A percentile compares a stretch with the other conserved stretches of the same genome.
These are phyloP conservation scores for Juncus inflexus DNA, from an alignment of 176 grass and related monocot species.

Conservation along the genomic window DNA sequence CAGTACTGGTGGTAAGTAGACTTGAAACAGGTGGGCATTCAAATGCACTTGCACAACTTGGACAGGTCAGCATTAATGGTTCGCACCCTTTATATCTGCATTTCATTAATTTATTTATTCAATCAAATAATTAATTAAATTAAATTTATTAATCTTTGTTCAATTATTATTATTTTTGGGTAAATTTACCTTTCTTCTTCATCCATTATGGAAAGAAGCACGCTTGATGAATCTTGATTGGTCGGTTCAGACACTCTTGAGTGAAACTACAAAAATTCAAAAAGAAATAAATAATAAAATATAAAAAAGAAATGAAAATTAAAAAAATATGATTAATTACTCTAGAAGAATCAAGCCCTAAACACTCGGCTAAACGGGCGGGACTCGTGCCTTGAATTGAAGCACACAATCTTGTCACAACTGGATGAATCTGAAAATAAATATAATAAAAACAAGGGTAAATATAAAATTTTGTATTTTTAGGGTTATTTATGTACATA, in stretches of 20 bases:
- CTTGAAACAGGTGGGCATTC: conserved; percentile 79
- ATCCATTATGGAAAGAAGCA: conserved; percentile 65
- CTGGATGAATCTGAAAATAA: conserved; percentile 91
- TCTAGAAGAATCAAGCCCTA: conserved; percentile 96
- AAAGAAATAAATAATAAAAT: not conserved
- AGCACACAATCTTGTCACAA: conserved; percentile 87
- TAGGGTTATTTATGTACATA: conserved; percentile 18
- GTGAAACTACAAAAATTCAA: conserved; percentile 56
- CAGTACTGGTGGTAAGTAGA: conserved; percentile 46
- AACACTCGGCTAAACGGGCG: conserved; percentile 88
- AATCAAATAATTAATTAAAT: not conserved
- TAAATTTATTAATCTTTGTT: not conserved
- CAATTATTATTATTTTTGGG: conserved; percentile 19
- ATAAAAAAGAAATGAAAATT: conserved; percentile 28
- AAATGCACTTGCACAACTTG: conserved; percentile 74
- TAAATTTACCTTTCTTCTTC: conserved; percentile 69
- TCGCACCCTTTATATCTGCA: conserved; percentile 84
- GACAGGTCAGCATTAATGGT: conserved; percentile 69
- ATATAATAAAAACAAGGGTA: not conserved
- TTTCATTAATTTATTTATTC: conserved; percentile 31
- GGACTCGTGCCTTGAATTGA: conserved; percentile 97
- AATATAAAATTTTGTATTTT: not conserved
- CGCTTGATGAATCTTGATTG: conserved; percentile 59
- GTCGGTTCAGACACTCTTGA: conserved; percentile 46
- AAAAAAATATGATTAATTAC: conserved; percentile 33